A percentile compares a stretch with the other conserved stretches of the same genome.
Conservation (phyloP, 2,329 filamentous ascomycete genomes). For the Ceratocystis eucalypticola region DNA sequence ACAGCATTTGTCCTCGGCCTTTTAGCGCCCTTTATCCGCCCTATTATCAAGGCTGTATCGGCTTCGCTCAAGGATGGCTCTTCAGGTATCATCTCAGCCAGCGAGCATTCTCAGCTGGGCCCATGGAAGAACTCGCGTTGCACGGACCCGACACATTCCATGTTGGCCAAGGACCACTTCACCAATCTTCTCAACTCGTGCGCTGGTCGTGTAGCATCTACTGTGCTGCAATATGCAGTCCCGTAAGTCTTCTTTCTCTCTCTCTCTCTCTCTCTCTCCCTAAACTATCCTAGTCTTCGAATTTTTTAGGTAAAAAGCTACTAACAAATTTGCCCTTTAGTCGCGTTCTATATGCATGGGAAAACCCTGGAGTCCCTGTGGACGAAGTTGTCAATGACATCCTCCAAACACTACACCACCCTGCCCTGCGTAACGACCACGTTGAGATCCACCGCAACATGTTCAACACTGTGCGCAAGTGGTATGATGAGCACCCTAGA, state of each 20-base stretch:
- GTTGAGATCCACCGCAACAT: constrained; percentile 75
- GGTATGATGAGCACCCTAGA: constrained; percentile 58
- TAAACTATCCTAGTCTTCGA: too few relatives aligned
- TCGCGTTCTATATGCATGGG: constrained; percentile 82
- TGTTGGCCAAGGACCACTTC: constrained; percentile 76
- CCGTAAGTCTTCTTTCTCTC: constrained; percentile 42
- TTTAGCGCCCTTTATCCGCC: constrained; percentile 79
- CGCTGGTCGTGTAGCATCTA: constrained; percentile 58
- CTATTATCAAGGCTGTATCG: constrained; percentile 78
- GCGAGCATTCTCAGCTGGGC: constrained; percentile 61
- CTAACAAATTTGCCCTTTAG: constrained; percentile 9
- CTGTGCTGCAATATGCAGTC: constrained; percentile 72
- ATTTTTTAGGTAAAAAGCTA: neutral
- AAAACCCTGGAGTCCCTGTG: constrained; percentile 69
- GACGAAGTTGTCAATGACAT: constrained; percentile 75
- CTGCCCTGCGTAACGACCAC: constrained; percentile 60
- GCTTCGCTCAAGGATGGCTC: constrained; percentile 77
- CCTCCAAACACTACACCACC: constrained; percentile 77
- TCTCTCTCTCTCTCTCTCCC: constrained; percentile 24
- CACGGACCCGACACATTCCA: constrained; percentile 68
- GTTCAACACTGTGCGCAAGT: constrained; percentile 73
- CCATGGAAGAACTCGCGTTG: constrained; percentile 65
- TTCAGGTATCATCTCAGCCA: constrained; percentile 52
- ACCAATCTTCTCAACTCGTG: constrained; percentile 65
- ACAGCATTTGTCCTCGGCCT: constrained; percentile 86